Base-by-base conservation (phyloP, 108 stramenopile species). In the Aurantiochytrium sp. region DNA sequence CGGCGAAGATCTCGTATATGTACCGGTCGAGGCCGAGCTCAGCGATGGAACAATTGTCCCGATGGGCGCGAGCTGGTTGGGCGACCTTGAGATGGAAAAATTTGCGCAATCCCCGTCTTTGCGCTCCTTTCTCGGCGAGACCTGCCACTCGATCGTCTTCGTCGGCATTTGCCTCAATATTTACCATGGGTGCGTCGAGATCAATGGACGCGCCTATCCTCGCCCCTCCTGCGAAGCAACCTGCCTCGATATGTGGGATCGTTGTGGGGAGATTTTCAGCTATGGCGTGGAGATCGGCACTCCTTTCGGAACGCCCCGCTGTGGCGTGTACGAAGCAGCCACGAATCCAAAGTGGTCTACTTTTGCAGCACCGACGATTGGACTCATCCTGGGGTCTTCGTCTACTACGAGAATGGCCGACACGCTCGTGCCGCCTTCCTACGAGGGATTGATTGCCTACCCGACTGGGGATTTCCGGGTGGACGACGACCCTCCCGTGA, bases 181-280 rank as follows among this genome's bases (percentile, higher is more conserved):
- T 15, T 34, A 34, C 34, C 32, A 34, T 34, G 59, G 59, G 0
- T 65, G 59, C 59, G 59, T 65, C 8, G 59, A 65, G 34, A 65
- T 65, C 2, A 19, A 65, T 65, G 59, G 59, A 12, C 59, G 59
- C 27, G 59, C 59, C 6, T 65, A 65, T 19, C 59, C 59, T 8
- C 59, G 59, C 19, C 24, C 27, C 10, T 65, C 59, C 34, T 90
- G 90, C 52, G 87, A 37, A 4, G 91, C 22, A 15, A 90, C 91
- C 3, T 90, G 90, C 12, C 15, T 17, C 6, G 24, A 6, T 19
- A 17, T 65, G 8, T 65, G 59, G 59, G 34, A 65, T 24, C 10
- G 8, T 27, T 65, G 59, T 34, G 59, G 19, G 8, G 59, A 34
- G 8, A 0, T 34, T 19, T 54, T 54, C 53, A 54, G 12, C 8